Conservation (phyloP, 225 moss, liverwort and hornwort genomes). For the Pseudisothecium myosuroides region DNA sequence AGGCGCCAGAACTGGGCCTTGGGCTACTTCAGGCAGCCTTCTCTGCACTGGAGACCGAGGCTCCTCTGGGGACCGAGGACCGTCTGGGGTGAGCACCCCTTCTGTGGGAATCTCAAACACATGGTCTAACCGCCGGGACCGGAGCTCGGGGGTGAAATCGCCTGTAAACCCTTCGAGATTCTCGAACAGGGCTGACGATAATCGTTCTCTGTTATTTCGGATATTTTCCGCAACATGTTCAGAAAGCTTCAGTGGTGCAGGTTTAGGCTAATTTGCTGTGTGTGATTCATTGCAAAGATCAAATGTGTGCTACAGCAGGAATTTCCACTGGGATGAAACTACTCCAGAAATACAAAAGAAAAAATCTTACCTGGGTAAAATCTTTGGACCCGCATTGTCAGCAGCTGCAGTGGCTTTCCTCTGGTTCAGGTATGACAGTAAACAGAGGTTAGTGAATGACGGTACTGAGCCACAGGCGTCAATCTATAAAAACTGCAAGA, state of each 20-base stretch:
- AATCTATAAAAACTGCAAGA: background rate
- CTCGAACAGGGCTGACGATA: slow-evolving; percentile 43
- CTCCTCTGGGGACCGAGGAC: slow-evolving; percentile 6
- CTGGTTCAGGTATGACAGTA: background rate
- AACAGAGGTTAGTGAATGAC: background rate
- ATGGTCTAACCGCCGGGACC: slow-evolving; percentile 24
- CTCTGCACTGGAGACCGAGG: background rate
- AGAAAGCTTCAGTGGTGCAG: slow-evolving; percentile 17
- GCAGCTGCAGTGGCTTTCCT: background rate
- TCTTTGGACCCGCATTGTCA: background rate
- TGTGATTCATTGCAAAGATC: background rate
- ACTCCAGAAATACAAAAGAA: background rate
- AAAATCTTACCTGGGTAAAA: background rate
- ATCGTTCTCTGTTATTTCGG: slow-evolving; percentile 43
- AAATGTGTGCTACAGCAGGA: background rate
- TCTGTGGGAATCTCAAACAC: slow-evolving; percentile 18
- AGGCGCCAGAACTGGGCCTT: slow-evolving; percentile 29
- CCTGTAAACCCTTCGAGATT: slow-evolving; percentile 55
- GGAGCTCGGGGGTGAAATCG: slow-evolving; percentile 42
- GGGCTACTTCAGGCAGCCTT: slow-evolving; percentile 2
- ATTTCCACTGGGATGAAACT: background rate
- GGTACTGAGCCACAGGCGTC: background rate
- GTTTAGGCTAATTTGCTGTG: background rate
- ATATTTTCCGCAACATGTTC: slow-evolving; percentile 30
- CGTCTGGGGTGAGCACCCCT: slow-evolving; percentile 21